Evolutionary conservation across 2,329 filamentous ascomycete species (phyloP).

Genomic region (Beauveria caledonica): DNA sequence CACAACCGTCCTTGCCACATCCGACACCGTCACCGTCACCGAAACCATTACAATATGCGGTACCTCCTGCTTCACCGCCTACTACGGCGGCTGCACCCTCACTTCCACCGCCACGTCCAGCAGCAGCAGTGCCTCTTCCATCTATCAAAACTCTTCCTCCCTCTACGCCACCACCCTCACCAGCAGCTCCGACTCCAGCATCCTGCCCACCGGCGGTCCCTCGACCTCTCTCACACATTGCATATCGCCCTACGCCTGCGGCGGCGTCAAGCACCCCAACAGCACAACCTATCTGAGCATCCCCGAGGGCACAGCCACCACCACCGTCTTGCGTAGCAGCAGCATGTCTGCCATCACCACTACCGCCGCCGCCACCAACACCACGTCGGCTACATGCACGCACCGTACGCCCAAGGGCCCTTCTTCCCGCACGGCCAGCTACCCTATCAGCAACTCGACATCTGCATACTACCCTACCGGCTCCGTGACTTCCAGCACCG

Average conservation of each 20-base stretch:
- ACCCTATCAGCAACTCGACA: constrained; percentile 1
- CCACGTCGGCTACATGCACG: not conserved
- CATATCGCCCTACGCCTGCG: constrained; percentile 12
- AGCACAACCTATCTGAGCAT: not conserved
- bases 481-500: not conserved
- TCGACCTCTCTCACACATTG: not conserved
- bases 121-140: not conserved
- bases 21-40: constrained; percentile 22
- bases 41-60: constrained; percentile 16
- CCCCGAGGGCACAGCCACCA: not conserved
- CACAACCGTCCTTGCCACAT: constrained; percentile 17
- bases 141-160: not conserved
- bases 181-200: not conserved
- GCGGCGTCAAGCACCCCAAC: not conserved
- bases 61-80: not conserved
- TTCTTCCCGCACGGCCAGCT: not conserved
- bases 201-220: not conserved
- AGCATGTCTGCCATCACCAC: not conserved
- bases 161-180: not conserved
- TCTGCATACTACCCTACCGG: not conserved
- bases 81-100: constrained; percentile 10
- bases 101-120: not conserved
- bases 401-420: not conserved
- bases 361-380: not conserved
- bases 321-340: not conserved